phyloP scores from a whole-genome alignment of 176 grass and related monocot genomes.

The Ananas comosus region DNA sequence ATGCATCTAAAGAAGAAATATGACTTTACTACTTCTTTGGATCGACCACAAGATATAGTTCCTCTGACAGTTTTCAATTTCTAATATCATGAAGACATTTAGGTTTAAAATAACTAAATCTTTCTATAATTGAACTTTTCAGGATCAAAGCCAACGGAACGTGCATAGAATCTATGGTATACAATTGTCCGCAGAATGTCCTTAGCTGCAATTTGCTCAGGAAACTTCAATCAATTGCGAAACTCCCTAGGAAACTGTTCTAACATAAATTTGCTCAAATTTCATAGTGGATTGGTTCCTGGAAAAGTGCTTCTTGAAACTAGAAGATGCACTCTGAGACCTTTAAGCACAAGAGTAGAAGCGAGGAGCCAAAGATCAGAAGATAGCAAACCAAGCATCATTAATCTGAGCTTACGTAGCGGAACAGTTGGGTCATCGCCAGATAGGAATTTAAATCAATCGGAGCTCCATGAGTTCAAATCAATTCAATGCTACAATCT shows the following conservation, averaged over 20 bases:
- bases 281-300: slow-evolving; percentile 27
- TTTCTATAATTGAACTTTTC: no score
- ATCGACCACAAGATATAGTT: no score
- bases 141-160: no score
- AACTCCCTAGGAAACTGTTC: slow-evolving; percentile 36
- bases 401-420: slow-evolving; percentile 22
- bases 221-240: slow-evolving; percentile 53
- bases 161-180: background rate
- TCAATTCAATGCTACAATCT: slow-evolving; percentile 50
- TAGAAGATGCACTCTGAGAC: slow-evolving; percentile 18
- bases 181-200: slow-evolving; percentile 34
- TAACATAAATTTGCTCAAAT: slow-evolving; percentile 28
- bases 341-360: slow-evolving; percentile 35
- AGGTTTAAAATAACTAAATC: no score
- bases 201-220: slow-evolving; percentile 33
- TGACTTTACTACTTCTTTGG: no score
- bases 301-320: slow-evolving; percentile 21
- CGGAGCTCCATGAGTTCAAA: slow-evolving; percentile 49
- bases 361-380: slow-evolving; percentile 24
- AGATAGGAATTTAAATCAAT: slow-evolving; percentile 25
- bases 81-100: no score
- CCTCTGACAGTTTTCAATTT: no score
- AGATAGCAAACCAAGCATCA: slow-evolving; percentile 31
- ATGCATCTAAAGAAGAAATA: no score
- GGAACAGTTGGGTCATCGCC: slow-evolving; percentile 41